phyloP scores from a whole-genome alignment of 2,329 filamentous ascomycete species.

The Paramyrothecium roridum region DNA sequence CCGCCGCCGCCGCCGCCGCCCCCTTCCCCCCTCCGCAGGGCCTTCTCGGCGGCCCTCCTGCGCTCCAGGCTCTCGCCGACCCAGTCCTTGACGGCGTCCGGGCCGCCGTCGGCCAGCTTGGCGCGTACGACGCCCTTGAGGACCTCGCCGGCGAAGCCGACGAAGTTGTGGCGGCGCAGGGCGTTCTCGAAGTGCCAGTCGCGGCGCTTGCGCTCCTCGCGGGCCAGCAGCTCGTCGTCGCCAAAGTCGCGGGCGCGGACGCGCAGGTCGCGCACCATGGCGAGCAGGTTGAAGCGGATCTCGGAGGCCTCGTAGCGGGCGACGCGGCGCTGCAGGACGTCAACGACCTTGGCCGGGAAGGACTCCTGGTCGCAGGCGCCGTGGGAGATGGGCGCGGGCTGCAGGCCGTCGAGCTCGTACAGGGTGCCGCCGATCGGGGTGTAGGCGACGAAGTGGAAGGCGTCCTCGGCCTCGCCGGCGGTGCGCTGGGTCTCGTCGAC shows the following conservation, averaged over 20 bases:
- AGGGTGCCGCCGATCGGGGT: slow-evolving; percentile 74
- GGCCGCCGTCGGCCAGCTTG: slow-evolving; percentile 66
- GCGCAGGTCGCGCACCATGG: slow-evolving; percentile 82
- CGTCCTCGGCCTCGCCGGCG: slow-evolving; percentile 73
- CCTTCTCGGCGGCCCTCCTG: slow-evolving; percentile 39
- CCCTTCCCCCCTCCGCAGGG: slow-evolving; percentile 20
- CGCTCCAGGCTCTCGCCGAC: slow-evolving; percentile 63
- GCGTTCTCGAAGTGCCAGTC: slow-evolving; percentile 97
- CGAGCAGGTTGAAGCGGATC: slow-evolving; percentile 94
- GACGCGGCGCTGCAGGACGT: slow-evolving; percentile 83
- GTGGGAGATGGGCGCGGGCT: slow-evolving; percentile 88
- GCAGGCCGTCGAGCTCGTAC: slow-evolving; percentile 93
- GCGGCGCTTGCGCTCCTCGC: slow-evolving; percentile 78
- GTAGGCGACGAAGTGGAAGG: slow-evolving; percentile 98
- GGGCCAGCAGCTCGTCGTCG: slow-evolving; percentile 72
- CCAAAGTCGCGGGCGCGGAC: slow-evolving; percentile 76
- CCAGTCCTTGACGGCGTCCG: slow-evolving; percentile 69
- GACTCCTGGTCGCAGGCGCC: slow-evolving; percentile 66
- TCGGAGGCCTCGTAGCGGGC: slow-evolving; percentile 80
- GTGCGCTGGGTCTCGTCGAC: slow-evolving; percentile 77
- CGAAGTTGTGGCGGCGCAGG: slow-evolving; percentile 88
- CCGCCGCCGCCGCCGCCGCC: slow-evolving; percentile 31
- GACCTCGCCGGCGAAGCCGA: slow-evolving; percentile 89
- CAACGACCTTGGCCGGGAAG: slow-evolving; percentile 78
- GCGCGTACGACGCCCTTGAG: slow-evolving; percentile 77